Percentiles rank a stretch among this genome's conserved stretches.
Evolutionary conservation across 2,329 filamentous ascomycete genomes (phyloP).

Genomic region (Sporothrix euskadiensis): DNA sequence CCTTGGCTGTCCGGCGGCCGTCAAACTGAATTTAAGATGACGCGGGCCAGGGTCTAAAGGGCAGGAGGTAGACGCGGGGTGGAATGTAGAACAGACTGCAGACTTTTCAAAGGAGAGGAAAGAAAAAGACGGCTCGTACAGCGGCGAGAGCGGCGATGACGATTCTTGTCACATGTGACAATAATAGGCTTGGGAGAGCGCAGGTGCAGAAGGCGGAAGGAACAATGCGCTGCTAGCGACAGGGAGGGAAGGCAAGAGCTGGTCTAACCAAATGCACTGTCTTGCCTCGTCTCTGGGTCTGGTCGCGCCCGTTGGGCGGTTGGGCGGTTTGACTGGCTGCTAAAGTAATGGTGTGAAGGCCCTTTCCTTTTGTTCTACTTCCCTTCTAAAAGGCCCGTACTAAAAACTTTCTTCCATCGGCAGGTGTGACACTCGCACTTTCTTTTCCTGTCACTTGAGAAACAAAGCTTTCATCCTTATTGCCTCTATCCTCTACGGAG

Average conservation of each 20-base stretch:
- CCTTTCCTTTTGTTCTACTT: conserved; percentile 11
- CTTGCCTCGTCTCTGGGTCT: neutral
- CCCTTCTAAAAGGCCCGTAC: neutral
- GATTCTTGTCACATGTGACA: conserved; percentile 28
- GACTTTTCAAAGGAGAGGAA: neutral
- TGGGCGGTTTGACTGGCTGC: conserved; percentile 14
- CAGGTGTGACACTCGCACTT: neutral
- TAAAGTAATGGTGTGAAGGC: neutral
- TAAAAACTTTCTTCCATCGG: neutral
- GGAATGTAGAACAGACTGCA: neutral
- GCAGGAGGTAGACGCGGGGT: neutral
- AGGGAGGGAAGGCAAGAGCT: neutral
- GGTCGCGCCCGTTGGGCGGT: neutral
- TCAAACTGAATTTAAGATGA: neutral
- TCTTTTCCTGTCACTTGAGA: neutral
- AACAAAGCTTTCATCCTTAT: neutral
- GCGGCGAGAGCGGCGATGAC: conserved; percentile 19
- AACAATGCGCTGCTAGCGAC: neutral
- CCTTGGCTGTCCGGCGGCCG: conserved; percentile 2
- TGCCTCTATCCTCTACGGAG: neutral
- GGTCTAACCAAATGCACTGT: conserved; percentile 12
- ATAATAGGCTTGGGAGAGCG: conserved; percentile 23
- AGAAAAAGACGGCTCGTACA: neutral
- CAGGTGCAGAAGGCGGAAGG: neutral
- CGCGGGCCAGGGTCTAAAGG: neutral